Conservation (phyloP, 352 stramenopile genomes). For the Pythium utonaiense region DNA sequence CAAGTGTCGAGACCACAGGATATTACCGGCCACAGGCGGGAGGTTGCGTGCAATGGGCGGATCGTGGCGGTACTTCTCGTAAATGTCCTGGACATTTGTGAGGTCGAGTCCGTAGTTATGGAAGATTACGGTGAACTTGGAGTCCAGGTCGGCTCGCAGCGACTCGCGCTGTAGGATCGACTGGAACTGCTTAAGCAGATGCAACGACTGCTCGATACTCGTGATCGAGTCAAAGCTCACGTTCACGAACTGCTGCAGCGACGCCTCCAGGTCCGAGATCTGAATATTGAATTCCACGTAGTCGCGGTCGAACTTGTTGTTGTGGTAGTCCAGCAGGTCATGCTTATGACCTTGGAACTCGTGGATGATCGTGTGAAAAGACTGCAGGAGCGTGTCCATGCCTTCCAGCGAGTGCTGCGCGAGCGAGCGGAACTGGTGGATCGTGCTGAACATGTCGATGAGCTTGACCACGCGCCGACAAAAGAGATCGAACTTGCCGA, state of each 20-base stretch:
- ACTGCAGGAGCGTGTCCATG: conserved; percentile 88
- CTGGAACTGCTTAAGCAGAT: conserved; percentile 97
- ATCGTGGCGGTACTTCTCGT: conserved; percentile 98
- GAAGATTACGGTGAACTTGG: conserved; percentile 99
- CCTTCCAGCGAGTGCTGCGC: conserved; percentile 91
- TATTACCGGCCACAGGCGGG: conserved; percentile 97
- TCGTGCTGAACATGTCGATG: conserved; percentile 99
- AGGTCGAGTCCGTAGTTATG: conserved; percentile 98
- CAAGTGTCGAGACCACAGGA: conserved; percentile 97
- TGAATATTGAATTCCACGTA: conserved; percentile 95
- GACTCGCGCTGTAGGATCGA: conserved; percentile 97
- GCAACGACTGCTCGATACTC: conserved; percentile 96
- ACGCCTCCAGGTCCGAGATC: conserved; percentile 95
- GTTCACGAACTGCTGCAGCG: conserved; percentile 99
- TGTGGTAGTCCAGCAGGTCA: conserved; percentile 97
- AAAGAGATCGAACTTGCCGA: conserved; percentile 99
- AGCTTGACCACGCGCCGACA: conserved; percentile 97
- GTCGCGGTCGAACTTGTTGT: conserved; percentile 98
- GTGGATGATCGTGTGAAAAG: conserved; percentile 96
- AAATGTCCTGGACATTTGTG: conserved; percentile 96
- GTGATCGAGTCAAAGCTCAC: conserved; percentile 98
- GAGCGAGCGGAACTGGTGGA: conserved; percentile 94
- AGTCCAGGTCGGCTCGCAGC: conserved; percentile 97
- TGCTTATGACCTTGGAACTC: conserved; percentile 97
- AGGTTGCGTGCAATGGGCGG: conserved; percentile 96